Conservation (phyloP, 495 filamentous ascomycete species). For the Venustampulla echinocandica region DNA sequence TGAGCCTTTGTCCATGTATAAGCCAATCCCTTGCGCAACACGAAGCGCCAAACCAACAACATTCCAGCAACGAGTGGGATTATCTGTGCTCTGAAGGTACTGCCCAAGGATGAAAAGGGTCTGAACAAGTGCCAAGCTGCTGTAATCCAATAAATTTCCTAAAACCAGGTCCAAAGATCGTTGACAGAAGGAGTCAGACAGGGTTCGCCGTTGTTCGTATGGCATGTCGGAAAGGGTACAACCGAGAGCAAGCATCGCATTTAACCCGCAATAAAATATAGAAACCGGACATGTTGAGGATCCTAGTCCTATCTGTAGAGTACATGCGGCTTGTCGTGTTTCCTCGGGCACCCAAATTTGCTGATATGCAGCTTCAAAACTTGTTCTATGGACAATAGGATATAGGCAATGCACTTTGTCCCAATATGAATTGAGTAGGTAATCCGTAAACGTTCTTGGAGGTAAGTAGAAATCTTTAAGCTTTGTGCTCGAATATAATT, state of each 20-base stretch:
- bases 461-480: too few species aligned
- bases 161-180: constrained; percentile 27
- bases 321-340: not conserved
- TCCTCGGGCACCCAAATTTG: constrained; percentile 19
- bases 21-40: constrained; percentile 30
- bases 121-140: constrained; percentile 28
- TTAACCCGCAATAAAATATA: constrained; percentile 30
- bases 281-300: constrained; percentile 19
- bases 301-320: not conserved
- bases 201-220: constrained; percentile 16
- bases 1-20: too few species aligned
- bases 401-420: constrained; percentile 27
- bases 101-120: constrained; percentile 29
- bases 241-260: constrained; percentile 31
- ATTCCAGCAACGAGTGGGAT: constrained; percentile 35
- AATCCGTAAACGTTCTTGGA: constrained; percentile 26
- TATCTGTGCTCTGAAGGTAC: constrained; percentile 32
- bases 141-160: constrained; percentile 27
- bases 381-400: constrained; percentile 31
- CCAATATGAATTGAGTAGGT: constrained; percentile 30
- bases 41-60: constrained; percentile 30
- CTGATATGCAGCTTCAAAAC: constrained; percentile 25
- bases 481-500: too few species aligned
- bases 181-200: constrained; percentile 29
- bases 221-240: constrained; percentile 28